These are phyloP conservation scores for Apiospora hydei DNA, from an alignment of 2,329 filamentous ascomycete genomes.

Conservation along the genomic window DNA sequence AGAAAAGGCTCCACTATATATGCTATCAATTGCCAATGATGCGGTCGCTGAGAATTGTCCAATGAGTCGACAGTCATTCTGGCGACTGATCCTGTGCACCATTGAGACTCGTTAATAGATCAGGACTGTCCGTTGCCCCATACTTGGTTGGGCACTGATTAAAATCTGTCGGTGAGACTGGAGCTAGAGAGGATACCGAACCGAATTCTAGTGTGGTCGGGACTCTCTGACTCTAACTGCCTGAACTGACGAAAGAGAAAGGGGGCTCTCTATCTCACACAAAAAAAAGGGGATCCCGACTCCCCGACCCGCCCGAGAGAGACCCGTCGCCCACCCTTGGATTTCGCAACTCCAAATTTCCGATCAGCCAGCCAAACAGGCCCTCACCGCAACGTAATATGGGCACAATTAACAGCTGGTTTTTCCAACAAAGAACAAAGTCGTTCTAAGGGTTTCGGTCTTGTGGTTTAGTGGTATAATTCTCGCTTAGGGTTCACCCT, in stretches of 20 bases:
- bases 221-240: neutral
- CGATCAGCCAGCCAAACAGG: neutral
- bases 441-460: slow-evolving; percentile 11
- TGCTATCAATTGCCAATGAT: neutral
- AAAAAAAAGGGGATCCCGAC: neutral
- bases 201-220: neutral
- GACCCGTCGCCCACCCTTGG: neutral
- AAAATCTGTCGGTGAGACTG: slow-evolving; percentile 2
- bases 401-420: neutral
- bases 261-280: neutral
- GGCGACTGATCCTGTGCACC: neutral
- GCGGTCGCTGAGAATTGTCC: neutral
- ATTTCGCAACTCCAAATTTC: neutral
- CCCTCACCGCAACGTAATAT: too few relatives aligned
- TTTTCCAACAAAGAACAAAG: neutral
- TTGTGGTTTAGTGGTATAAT: slow-evolving; percentile 22
- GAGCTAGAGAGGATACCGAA: neutral
- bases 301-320: neutral
- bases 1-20: neutral
- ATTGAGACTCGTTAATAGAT: neutral
- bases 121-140: neutral
- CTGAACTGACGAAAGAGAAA: neutral
- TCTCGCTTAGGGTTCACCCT: slow-evolving; percentile 21
- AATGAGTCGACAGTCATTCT: neutral
- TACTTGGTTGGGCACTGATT: neutral